phyloP scores from a whole-genome alignment of 169 alveolate genomes.

The Plasmodium cynomolgi region DNA sequence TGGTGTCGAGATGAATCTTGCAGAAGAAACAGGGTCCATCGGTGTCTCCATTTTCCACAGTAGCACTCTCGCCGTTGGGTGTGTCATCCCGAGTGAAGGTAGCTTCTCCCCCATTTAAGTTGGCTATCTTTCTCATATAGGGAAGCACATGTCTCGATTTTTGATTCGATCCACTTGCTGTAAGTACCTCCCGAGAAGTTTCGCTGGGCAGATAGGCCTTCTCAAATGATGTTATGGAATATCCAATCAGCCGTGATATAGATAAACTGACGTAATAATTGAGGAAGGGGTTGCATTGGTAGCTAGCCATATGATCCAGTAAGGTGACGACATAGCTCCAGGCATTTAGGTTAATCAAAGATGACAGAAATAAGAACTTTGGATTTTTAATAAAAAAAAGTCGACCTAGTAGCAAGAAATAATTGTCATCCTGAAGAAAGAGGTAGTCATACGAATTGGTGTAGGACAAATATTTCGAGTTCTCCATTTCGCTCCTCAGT shows the following conservation, averaged over 20 bases:
- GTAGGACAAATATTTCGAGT: not conserved
- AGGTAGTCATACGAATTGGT: constrained; percentile 22
- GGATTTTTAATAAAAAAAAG: constrained; percentile 30
- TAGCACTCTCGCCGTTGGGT: not conserved
- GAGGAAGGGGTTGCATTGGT: constrained; percentile 34
- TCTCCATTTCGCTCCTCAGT: constrained; percentile 8
- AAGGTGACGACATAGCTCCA: constrained; percentile 9
- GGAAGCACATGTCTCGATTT: not conserved
- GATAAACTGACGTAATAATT: constrained; percentile 22
- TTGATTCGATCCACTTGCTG: too few relatives aligned
- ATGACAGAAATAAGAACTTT: constrained; percentile 23
- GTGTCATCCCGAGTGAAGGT: not conserved
- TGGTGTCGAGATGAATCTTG: not conserved
- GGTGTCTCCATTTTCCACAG: not conserved
- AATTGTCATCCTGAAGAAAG: constrained; percentile 18
- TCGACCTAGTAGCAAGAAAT: constrained; percentile 14
- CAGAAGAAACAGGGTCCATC: constrained; percentile 31
- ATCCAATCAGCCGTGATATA: not conserved
- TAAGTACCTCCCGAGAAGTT: not conserved
- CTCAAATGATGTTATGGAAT: constrained; percentile 2
- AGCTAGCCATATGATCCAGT: constrained; percentile 23
- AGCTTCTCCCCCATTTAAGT: not conserved
- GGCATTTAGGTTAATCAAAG: constrained; percentile 54
- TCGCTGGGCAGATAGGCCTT: not conserved
- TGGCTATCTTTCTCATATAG: not conserved